phyloP scores from a whole-genome alignment of 345 rosid species.

The Conringia planisiliqua region DNA sequence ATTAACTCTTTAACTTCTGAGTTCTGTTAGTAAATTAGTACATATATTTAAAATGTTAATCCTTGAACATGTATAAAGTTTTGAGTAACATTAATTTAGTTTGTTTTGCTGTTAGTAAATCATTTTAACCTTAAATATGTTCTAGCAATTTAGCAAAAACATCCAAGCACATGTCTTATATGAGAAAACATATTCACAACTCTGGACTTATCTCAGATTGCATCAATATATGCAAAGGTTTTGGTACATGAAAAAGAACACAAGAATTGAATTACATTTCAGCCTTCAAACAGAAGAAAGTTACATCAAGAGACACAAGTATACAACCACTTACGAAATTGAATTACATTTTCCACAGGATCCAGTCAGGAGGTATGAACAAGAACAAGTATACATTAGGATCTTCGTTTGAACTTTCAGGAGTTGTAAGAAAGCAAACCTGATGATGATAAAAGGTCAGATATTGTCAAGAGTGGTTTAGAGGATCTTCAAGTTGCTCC shows the following conservation, averaged over 20 bases:
- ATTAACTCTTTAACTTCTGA: not conserved
- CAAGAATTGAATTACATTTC: not conserved
- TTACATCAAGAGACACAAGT: slow-evolving; percentile 13
- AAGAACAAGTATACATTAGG: not conserved
- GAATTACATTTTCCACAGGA: not conserved
- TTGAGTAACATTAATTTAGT: not conserved
- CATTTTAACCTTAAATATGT: not conserved
- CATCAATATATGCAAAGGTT: not conserved
- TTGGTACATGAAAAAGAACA: not conserved
- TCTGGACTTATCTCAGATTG: not conserved
- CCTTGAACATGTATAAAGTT: not conserved
- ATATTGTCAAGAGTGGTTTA: not conserved
- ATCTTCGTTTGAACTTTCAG: not conserved
- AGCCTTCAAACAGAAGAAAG: not conserved
- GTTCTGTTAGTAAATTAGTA: not conserved
- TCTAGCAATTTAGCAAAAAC: not conserved
- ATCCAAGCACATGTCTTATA: not conserved
- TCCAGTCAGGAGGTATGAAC: slow-evolving; percentile 23
- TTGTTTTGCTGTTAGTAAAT: not conserved
- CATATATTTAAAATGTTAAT: not conserved
- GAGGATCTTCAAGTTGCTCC: slow-evolving; percentile 47
- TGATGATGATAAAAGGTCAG: slow-evolving; percentile 9
- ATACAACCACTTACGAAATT: not conserved
- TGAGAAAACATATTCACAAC: not conserved
- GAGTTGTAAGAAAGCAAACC: slow-evolving; percentile 1